Conservation (phyloP, 768 basidiomycete species). For the Saitozyma podzolica region DNA sequence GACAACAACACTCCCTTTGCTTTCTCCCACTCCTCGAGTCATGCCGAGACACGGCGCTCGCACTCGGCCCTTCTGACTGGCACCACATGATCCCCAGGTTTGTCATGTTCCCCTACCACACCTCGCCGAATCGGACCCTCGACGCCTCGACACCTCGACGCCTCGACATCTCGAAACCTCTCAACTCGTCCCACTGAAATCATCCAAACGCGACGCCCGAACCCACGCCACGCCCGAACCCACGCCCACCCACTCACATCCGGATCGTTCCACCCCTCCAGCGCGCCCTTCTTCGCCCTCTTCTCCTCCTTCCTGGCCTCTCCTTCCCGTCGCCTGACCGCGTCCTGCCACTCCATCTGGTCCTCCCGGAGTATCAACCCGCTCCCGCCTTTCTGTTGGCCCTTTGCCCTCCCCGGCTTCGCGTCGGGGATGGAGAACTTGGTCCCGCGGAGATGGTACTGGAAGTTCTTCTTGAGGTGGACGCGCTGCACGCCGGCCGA, state of each 20-base stretch:
- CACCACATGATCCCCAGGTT: neutral
- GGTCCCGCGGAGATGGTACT: slow-evolving; percentile 86
- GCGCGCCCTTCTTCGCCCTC: slow-evolving; percentile 59
- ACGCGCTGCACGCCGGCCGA: slow-evolving; percentile 65
- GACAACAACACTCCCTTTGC: neutral
- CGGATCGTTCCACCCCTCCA: slow-evolving; percentile 84
- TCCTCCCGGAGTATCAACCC: slow-evolving; percentile 90
- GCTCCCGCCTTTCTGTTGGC: slow-evolving; percentile 66
- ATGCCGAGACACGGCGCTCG: neutral
- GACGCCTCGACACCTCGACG: too few species aligned
- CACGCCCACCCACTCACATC: slow-evolving; percentile 57
- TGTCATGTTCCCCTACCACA: neutral
- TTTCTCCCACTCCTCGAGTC: neutral
- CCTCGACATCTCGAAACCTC: too few species aligned
- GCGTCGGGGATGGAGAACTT: slow-evolving; percentile 89
- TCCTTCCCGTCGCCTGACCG: slow-evolving; percentile 72
- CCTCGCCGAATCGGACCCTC: neutral
- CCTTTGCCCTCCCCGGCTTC: slow-evolving; percentile 81
- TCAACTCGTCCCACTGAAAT: too few species aligned
- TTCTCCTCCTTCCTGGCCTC: slow-evolving; percentile 76
- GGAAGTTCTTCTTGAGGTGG: slow-evolving; percentile 94
- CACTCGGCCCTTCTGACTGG: neutral
- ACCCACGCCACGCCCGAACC: neutral
- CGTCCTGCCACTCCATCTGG: slow-evolving; percentile 80
- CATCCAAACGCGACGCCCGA: neutral